A percentile compares a stretch with the other conserved stretches of the same genome.
Conservation (phyloP, 2,329 filamentous ascomycete species). For the Pyricularia grisea region DNA sequence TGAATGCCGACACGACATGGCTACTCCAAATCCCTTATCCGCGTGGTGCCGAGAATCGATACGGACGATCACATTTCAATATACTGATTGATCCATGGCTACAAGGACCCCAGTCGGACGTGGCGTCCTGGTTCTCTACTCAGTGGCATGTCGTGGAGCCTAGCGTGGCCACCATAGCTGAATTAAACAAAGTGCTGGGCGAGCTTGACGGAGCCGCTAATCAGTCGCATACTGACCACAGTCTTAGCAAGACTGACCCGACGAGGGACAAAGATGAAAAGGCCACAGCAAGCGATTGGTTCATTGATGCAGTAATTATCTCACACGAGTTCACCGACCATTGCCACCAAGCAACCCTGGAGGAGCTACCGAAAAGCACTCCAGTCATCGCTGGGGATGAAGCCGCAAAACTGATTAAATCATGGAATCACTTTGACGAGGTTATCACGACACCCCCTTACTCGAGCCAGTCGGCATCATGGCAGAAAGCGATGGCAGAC, state of each 20-base stretch:
- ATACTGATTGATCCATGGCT: slow-evolving; percentile 60
- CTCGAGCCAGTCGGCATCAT: slow-evolving; percentile 8
- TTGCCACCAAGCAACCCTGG: slow-evolving; percentile 52
- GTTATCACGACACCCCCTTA: slow-evolving; percentile 43
- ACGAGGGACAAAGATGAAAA: not conserved
- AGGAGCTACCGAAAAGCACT: slow-evolving; percentile 40
- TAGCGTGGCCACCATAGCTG: slow-evolving; percentile 41
- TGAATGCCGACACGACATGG: slow-evolving; percentile 61
- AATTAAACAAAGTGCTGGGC: slow-evolving; percentile 41
- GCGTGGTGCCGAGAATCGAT: slow-evolving; percentile 25
- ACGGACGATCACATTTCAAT: slow-evolving; percentile 48
- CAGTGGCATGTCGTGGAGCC: slow-evolving; percentile 52
- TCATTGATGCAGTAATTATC: slow-evolving; percentile 49
- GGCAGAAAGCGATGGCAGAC: slow-evolving; percentile 3
- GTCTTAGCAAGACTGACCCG: not conserved
- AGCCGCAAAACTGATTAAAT: slow-evolving; percentile 44
- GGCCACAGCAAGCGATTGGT: slow-evolving; percentile 13
- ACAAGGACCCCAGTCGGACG: slow-evolving; percentile 50
- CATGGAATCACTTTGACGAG: slow-evolving; percentile 49
- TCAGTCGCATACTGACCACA: not conserved
- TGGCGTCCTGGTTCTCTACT: slow-evolving; percentile 54
- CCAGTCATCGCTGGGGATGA: slow-evolving; percentile 52
- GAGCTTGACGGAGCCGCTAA: slow-evolving; percentile 30
- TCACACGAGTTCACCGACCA: slow-evolving; percentile 63
- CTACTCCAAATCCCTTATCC: slow-evolving; percentile 55